Percentiles rank a stretch among this genome's conserved stretches.
Conservation (phyloP, 1,139 yeast genomes). For the Pichiaceae sp. region DNA sequence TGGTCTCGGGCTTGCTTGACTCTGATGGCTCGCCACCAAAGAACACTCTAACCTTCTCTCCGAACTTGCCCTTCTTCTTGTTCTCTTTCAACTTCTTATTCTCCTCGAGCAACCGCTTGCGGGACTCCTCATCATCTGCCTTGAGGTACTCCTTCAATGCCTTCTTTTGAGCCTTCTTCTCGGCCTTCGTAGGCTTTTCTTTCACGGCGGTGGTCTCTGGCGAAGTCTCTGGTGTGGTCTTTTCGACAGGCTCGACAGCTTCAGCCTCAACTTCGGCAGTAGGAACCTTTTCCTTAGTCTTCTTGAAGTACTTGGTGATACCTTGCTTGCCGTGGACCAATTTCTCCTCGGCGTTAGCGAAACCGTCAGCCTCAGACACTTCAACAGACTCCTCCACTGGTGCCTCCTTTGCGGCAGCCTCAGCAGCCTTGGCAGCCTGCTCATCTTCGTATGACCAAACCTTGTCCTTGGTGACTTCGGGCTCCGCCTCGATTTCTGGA, state of each 20-base stretch:
- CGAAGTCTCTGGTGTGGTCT: background rate
- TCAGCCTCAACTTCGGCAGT: background rate
- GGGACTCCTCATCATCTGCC: background rate
- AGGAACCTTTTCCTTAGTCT: background rate
- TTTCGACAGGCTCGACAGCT: constrained; percentile 1
- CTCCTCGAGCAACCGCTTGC: no score
- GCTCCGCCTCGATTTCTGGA: constrained; percentile 17
- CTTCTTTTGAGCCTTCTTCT: no score
- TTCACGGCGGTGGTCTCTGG: background rate
- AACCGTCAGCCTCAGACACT: constrained; percentile 6
- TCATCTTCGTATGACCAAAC: constrained; percentile 20
- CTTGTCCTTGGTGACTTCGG: constrained; percentile 17
- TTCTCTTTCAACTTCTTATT: background rate
- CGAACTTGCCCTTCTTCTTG: constrained; percentile 8
- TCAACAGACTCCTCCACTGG: background rate
- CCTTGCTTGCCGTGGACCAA: background rate
- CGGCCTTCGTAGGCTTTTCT: background rate
- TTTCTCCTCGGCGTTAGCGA: constrained; percentile 17
- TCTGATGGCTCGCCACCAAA: constrained; percentile 15
- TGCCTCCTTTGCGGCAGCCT: constrained; percentile 4
- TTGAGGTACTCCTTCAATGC: background rate
- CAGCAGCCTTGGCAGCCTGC: constrained; percentile 14
- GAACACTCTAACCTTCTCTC: constrained; percentile 14
- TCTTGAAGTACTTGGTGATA: background rate
- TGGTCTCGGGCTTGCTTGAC: constrained; percentile 10